Evolutionary conservation across 2,329 filamentous ascomycete species (phyloP), one percentile per base, ranked within the genome.

Genomic region (Exophiala mesophila): DNA sequence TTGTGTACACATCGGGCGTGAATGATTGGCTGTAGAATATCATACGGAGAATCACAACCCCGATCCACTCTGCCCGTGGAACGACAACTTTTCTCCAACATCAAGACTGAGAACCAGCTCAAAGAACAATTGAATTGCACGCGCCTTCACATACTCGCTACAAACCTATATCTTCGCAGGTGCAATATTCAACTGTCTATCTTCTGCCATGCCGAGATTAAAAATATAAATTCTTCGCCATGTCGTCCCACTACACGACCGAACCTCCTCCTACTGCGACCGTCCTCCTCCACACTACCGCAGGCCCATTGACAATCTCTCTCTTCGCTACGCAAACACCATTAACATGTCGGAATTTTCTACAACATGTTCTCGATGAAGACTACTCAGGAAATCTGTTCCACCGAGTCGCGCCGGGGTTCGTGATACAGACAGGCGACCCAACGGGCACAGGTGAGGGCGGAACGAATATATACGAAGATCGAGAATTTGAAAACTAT

Each of bases 361-460:
- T 98, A 26, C 92, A 98, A 64, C 83, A 89, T 59, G 92, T 87
- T 61, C 77, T 96, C 55, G 89, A 98, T 62, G 88, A 88, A 55
- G 97, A 97, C 71, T 98, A 97, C 70, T 83, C 88, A 57, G 82
- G 83, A 60, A 96, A 89, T 0, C 82, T 92, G 49, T 98, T 98
- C 68, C 92, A 98, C 68, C 86, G 92, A 17, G 74, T 97, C 4
- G 82, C 95, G 0, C 87, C 89, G 0, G 85, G 85, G 38, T 98
- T 98, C 64, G 86, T 98, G 50, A 70, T 97, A 8, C 92, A 98
- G 60, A 92, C 90, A 20, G 92, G 92, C 42, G 92, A 98, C 57
- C 90, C 92, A 0, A 95, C 88, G 1, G 88, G 88, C 17, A 95
- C 88, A 3, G 55, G 55, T 7, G 54, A 56, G 31, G 92, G 92